Base-by-base conservation (phyloP, 441 rosid genomes). In the Manihot esculenta region DNA sequence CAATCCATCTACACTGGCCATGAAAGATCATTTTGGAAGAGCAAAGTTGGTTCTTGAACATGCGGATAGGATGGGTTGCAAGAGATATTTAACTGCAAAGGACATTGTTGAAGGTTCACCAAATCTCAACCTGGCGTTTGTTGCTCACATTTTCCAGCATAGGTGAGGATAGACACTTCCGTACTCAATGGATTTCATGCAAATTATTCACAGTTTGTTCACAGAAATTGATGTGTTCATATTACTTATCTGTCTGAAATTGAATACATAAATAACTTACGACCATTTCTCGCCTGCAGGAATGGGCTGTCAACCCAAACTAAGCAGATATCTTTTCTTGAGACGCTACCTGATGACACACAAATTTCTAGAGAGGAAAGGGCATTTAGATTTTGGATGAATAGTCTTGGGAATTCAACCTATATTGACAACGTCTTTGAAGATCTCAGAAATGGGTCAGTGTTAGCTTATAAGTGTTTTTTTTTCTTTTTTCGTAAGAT, bases 71-170 rank as follows among this genome's bases (percentile, higher is more conserved):
- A 86, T 95, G 97, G 99, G 94, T 35, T 93, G 99, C 80, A 88
- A 87, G 72, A 83, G 93, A 95, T 95, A 95, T 81, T 80, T 95
- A 72, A 91, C 99, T 3, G 89, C 98, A 0, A 89, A 86, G 56
- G 99, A 95, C 79, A 93, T 95, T 66, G 86, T 89, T 44, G 98
- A 95, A 73, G 99, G 97, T 63, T 93, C 98, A 63, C 96, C 95
- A 55, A 95, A 93, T 86, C 99, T 95, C 66, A 95, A 95, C 76
- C 98, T 95, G 80, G 97, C 99, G 71, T 95, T 95, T 76, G 98
- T 95, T 69, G 99, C 99, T 69, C 93, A 93, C 80, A 79, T 95
- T 64, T 95, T 95, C 80, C 99, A 95, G 82, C 96, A 88, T 75
- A 95, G 99, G 99, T 95, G 69, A 79, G 76, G 45, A 35, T 38